Percentiles rank a stretch among this genome's conserved stretches.
Evolutionary conservation across 2,329 filamentous ascomycete species (phyloP).

Genomic region (Hymenoscyphus albidus): DNA sequence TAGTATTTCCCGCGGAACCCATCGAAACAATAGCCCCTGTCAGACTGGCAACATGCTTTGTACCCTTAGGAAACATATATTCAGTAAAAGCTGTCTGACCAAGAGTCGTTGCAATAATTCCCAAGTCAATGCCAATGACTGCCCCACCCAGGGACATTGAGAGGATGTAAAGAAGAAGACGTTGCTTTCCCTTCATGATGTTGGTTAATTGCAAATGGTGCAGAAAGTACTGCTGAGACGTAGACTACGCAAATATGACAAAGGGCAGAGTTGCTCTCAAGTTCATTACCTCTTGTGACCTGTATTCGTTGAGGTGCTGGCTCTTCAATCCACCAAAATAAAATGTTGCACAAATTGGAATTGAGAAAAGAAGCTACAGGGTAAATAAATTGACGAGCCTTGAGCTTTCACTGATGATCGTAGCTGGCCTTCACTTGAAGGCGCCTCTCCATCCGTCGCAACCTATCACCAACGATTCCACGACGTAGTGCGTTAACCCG

Average conservation of each 20-base stretch:
- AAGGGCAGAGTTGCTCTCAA: not conserved
- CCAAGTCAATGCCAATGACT: slow-evolving; percentile 26
- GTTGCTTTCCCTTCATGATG: not conserved
- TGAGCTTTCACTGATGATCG: not conserved
- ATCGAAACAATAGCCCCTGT: slow-evolving; percentile 34
- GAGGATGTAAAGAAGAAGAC: slow-evolving; percentile 8
- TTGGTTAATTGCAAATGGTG: not conserved
- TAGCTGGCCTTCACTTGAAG: not conserved
- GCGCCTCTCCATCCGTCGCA: not conserved
- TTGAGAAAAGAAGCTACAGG: not conserved
- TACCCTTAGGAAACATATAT: slow-evolving; percentile 32
- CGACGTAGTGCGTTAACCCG: not conserved
- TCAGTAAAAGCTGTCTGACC: slow-evolving; percentile 34
- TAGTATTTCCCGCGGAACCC: slow-evolving; percentile 35
- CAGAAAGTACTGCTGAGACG: not conserved
- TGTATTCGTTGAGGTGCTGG: not conserved
- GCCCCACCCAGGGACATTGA: slow-evolving; percentile 24
- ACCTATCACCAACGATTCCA: not conserved
- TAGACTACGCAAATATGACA: not conserved
- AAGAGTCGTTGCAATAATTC: slow-evolving; percentile 36
- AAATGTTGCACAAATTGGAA: not conserved
- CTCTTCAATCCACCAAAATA: not conserved
- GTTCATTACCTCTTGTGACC: not conserved
- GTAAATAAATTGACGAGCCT: not conserved
- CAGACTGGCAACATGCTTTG: slow-evolving; percentile 24